Evolutionary conservation across 805 yeast genomes (phyloP), one percentile per base, ranked within the genome.

Genomic region (Metschnikowia similis): DNA sequence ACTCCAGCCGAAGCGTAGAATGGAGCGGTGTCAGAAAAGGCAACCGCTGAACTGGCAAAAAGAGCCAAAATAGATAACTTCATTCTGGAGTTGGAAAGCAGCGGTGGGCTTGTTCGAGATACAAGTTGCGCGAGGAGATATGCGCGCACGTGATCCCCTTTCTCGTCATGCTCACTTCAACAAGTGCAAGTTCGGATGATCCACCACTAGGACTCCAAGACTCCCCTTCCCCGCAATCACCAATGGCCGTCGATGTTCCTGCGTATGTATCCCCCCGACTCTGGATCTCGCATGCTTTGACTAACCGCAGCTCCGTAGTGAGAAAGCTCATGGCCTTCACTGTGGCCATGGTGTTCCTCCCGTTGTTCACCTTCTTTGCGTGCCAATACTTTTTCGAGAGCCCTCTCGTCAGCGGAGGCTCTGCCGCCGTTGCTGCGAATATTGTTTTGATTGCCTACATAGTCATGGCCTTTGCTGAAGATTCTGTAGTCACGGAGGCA

Each of bases 381-480:
- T 64, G 75, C 13, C 84, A 81, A 56, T 75, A 74, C 57, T 50
- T 72, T 16, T 66, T 69, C 51, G 74, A 71, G 42, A 86, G 80
- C 59, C 79, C 90, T 1, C 66, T 87, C 11, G 69, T 84, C 10
- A 83, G 89, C 45, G 95, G 95, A 38, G 94, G 94, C 2, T 61
- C 83, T n/a, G 89, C 91, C 35, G 94, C 94, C 2, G 72, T 81
- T 14, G 80, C 80, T 49, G 94, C 94, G 28, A 87, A 87, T 61
- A 67, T 83, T 6, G 94, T 87, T 17, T 70, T 87, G 56, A 79
- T 87, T 47, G 87, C 86, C 0, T 87, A 85, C 60, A 82, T 87
- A 32, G 73, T 84, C 14, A 86, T 79, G 52, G 94, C 95, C 1
- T 87, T 87, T 66, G 77, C 76, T 21, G 95, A 87, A 62, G 85